Evolutionary conservation across 768 basidiomycete species (phyloP).

Genomic region (Suillus occidentalis): DNA sequence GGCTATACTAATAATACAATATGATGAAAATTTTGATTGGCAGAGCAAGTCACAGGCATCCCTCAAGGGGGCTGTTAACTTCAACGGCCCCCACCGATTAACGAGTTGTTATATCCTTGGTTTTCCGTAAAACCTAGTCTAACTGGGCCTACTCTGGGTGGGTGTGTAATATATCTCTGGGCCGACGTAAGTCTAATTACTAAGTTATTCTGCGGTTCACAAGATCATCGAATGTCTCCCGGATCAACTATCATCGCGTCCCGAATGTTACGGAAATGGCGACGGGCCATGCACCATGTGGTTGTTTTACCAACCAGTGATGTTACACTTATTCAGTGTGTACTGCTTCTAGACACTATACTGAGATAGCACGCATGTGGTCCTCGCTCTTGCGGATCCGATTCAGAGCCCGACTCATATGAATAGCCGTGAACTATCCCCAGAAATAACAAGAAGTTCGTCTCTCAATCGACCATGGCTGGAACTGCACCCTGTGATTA

Average conservation of each 20-base stretch:
- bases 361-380: background rate
- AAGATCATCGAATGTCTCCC: background rate
- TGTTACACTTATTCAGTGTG: background rate
- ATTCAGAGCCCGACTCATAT: background rate
- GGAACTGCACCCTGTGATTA: background rate
- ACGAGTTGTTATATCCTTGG: background rate
- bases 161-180: background rate
- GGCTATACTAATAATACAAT: background rate
- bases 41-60: background rate
- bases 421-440: background rate
- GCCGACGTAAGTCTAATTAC: background rate
- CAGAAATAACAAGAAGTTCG: background rate
- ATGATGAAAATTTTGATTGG: background rate
- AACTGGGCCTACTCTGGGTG: background rate
- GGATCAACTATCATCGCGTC: background rate
- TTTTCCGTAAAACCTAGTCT: background rate
- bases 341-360: background rate
- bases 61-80: background rate
- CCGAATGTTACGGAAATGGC: background rate
- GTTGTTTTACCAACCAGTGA: background rate
- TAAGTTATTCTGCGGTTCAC: background rate
- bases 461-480: background rate
- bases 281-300: background rate
- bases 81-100: background rate
- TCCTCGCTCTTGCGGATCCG: background rate